Evolutionary conservation across 768 basidiomycete genomes (phyloP), one percentile per base, ranked within the genome.

Genomic region (Naganishia onofrii): DNA sequence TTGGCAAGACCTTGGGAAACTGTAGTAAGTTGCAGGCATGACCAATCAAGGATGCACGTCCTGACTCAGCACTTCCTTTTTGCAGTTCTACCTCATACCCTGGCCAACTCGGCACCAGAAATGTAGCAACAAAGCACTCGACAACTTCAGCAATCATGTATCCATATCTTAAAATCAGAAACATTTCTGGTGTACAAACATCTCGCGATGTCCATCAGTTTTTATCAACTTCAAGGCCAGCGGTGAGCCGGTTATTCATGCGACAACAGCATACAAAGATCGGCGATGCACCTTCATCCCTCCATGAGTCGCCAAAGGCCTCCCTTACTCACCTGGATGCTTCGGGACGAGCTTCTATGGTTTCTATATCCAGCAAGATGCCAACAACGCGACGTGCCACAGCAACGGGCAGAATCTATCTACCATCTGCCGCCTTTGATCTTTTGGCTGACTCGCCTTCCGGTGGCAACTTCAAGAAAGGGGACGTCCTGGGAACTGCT

Each of bases 311-410:
- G 23, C 29, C 70, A 32, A 34, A 26, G 2, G 51, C 69, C 6
- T 71, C 51, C n/a, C 79, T 93, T 46, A 89, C 90, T 3, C 92
- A 94, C 78, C 79, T 93, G n/a, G 88, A 90, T 78, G 57, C 74
- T 1, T 81, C 85, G 7, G 92, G 91, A 19, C 86, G 85, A 26
- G 87, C 90, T 10, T 84, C 85, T 32, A 93, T 94, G 91, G 91
- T 94, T n/a, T 87, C 92, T 74, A 86, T 93, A 67, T 83, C 86
- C 28, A 74, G 83, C 56, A 95, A 94, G 74, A 70, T 78, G 2
- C 77, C 84, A 19, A 88, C 89, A 0, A 84, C 83, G 48, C 87
- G 91, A 36, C 83, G 81, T 0, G 92, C 92, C n/a, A 89, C 87
- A 28, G 92, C 93, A 0, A 83, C 80, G 13, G 92, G 92, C 12